Evolutionary conservation across 768 basidiomycete species (phyloP), one percentile per base, ranked within the genome.

Genomic region (Pisolithus microcarpus): DNA sequence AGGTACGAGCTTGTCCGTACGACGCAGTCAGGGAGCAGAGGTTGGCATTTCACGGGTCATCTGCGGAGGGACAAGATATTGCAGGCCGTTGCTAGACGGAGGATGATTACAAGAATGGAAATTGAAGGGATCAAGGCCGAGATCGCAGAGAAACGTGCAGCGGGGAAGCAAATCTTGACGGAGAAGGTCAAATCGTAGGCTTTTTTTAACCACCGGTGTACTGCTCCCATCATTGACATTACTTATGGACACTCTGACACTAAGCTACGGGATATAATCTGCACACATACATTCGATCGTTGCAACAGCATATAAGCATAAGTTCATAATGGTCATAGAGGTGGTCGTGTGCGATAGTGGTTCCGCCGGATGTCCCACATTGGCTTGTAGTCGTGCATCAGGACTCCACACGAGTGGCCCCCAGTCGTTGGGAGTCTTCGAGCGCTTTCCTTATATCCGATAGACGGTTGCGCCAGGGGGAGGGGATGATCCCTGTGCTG

Each of bases 61-160:
- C 62, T 70, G n/a, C 64, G 71, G 48, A 67, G 77, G 47, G 71
- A 75, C 40, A 76, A 79, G 57, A 79, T 81, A 47, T 51, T 82
- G 48, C 70, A 72, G 50, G 70, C 71, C 43, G 76, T 82, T 37
- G 74, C 79, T 40, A 69, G 66, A 61, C 70, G 73, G 56, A 65
- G 78, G 50, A 66, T 70, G 10, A 65, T 71, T 56, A 65, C 76
- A 31, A 76, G 74, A 57, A 60, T 64, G 31, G 67, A 65, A 38
- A 58, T 77, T 51, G 59, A 69, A 50, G 66, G 65, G 55, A 69
- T 70, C 44, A 69, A 73, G 58, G 50, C 55, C 0, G 57, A 68
- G 52, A 19, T 72, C 40, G 59, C 60, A 7, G 46, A 56, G n/a
- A 59, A 59, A 45, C 56, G 66, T 38, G 50, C 52, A 24, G 50